These are phyloP conservation scores for Colletotrichum theobromicola DNA, from an alignment of 2,329 filamentous ascomycete species.

Conservation along the genomic window DNA sequence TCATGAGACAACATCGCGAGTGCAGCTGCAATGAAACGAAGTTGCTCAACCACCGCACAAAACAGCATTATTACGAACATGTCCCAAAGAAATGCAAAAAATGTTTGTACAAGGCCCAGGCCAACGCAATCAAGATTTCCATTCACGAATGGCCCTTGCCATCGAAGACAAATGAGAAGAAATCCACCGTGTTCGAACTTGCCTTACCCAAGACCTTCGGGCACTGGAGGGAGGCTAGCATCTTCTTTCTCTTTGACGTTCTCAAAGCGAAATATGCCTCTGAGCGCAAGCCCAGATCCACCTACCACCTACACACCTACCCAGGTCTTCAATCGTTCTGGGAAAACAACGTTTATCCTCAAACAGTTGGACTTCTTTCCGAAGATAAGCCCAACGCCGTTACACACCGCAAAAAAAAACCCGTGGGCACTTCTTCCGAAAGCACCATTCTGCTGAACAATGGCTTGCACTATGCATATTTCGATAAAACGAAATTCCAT, in stretches of 20 bases:
- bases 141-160: conserved; percentile 65
- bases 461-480: conserved; percentile 44
- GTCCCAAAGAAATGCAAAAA: conserved; percentile 32
- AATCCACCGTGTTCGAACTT: conserved; percentile 60
- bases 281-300: accelerated
- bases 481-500: conserved; percentile 29
- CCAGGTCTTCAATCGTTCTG: not conserved
- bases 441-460: conserved; percentile 50
- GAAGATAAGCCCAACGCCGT: conserved; percentile 36
- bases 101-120: conserved; percentile 32
- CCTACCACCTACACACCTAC: not conserved
- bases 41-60: too few relatives aligned
- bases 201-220: conserved; percentile 42
- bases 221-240: conserved; percentile 54
- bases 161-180: conserved; percentile 27
- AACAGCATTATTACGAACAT: not conserved
- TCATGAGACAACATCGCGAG: too few relatives aligned
- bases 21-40: too few relatives aligned
- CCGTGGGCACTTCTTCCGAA: conserved; percentile 29
- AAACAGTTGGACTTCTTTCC: conserved; percentile 36
- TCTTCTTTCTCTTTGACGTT: conserved; percentile 44
- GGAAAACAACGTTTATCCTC: not conserved
- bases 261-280: conserved; percentile 27
- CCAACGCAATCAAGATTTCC: conserved; percentile 40
- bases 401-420: conserved; percentile 36